Conservation (phyloP, 2,329 filamentous ascomycete genomes). For the Aspergillus thermomutatus region DNA sequence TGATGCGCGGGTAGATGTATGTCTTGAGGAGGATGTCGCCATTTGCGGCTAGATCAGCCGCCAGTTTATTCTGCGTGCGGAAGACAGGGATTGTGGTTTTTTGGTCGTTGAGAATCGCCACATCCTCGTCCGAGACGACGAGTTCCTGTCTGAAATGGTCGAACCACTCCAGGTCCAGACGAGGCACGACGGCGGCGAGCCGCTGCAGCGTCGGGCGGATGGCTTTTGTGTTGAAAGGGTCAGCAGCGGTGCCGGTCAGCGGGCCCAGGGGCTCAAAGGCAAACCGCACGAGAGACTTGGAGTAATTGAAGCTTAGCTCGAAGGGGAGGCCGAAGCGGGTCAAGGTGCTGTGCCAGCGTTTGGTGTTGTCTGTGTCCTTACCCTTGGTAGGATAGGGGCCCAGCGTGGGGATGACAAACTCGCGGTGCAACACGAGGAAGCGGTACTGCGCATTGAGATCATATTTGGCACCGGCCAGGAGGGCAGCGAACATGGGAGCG, state of each 20-base stretch:
- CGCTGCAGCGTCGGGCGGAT: neutral
- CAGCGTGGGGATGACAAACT: too few relatives aligned
- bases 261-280: slow-evolving; percentile 2
- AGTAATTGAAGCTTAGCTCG: slow-evolving; percentile 2
- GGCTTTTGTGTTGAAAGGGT: neutral
- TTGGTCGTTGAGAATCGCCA: neutral
- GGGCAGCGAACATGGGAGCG: slow-evolving; percentile 7
- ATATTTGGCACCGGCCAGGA: slow-evolving; percentile 3
- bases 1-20: slow-evolving; percentile 3
- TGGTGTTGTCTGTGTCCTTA: too few relatives aligned
- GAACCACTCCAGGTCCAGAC: neutral
- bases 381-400: too few relatives aligned
- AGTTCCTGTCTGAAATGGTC: neutral
- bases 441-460: slow-evolving; percentile 9
- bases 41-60: neutral
- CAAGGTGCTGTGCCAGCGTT: too few relatives aligned
- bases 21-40: slow-evolving; percentile 1
- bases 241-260: neutral
- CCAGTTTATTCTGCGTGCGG: slow-evolving; percentile 3
- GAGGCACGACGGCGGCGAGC: neutral
- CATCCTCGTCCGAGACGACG: neutral
- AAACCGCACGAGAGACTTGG: neutral
- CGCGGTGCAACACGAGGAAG: neutral
- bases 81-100: neutral
- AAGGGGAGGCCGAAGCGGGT: neutral